phyloP scores from a whole-genome alignment of 2,329 filamentous ascomycete genomes.

The Diaporthe capsici region DNA sequence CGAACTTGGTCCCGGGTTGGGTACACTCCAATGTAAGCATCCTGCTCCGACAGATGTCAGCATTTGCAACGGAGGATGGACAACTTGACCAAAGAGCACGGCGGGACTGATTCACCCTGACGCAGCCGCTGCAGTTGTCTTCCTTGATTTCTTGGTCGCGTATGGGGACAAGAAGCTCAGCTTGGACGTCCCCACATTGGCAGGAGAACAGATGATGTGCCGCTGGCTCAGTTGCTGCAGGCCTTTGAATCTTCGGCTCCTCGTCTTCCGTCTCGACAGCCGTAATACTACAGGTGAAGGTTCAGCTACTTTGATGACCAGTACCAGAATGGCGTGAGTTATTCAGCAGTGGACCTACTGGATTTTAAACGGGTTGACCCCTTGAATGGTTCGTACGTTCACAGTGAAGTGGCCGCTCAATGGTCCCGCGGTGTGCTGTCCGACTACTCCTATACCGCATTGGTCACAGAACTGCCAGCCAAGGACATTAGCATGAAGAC shows the following conservation, averaged over 20 bases:
- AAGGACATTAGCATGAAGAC: neutral
- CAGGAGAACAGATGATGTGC: constrained; percentile 37
- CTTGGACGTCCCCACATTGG: constrained; percentile 37
- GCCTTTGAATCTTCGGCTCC: neutral
- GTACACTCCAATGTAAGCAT: constrained; percentile 20
- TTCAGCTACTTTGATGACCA: neutral
- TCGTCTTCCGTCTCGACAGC: constrained; percentile 6
- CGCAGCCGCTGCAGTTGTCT: constrained; percentile 50
- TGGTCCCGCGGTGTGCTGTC: constrained; percentile 5
- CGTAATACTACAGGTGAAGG: neutral
- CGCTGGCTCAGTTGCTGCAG: neutral
- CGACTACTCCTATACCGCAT: constrained; percentile 11
- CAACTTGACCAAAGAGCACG: no score
- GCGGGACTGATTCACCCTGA: constrained; percentile 26
- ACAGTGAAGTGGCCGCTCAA: constrained; percentile 21
- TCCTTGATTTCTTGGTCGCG: constrained; percentile 58
- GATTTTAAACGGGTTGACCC: constrained; percentile 37
- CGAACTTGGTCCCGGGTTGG: constrained; percentile 10
- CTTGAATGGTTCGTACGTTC: constrained; percentile 34
- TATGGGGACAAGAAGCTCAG: constrained; percentile 48
- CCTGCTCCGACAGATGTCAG: neutral
- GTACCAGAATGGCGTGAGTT: neutral
- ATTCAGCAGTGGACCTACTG: neutral
- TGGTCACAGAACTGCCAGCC: constrained; percentile 16
- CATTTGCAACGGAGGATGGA: neutral